Evolutionary conservation across 192 early-diverging fungal genomes (phyloP).

Genomic region (Piromyces finnis): DNA sequence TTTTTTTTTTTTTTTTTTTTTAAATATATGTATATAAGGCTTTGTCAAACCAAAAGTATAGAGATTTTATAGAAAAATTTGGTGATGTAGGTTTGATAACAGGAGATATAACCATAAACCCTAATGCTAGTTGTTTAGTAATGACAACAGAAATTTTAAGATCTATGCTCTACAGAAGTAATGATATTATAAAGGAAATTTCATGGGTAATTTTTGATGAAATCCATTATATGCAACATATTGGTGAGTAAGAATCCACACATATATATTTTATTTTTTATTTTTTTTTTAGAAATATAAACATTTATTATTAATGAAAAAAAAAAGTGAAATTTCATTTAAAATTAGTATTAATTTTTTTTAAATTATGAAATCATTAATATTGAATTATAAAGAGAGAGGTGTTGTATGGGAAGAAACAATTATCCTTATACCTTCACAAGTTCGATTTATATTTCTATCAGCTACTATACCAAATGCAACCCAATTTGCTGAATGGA

Average conservation of each 20-base stretch:
- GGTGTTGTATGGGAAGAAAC: conserved; percentile 99
- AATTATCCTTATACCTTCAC: conserved; percentile 81
- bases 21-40: conserved; percentile 22
- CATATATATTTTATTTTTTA: background rate
- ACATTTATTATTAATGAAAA: no score
- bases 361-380: no score
- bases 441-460: conserved; percentile 81
- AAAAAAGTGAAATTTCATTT: no score
- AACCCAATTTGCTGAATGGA: conserved; percentile 98
- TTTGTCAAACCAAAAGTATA: conserved; percentile 93
- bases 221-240: conserved; percentile 94
- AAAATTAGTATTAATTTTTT: no score
- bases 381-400: conserved; percentile 66
- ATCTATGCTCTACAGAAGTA: conserved; percentile 90
- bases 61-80: conserved; percentile 87
- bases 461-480: conserved; percentile 98
- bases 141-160: conserved; percentile 99
- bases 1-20: no score
- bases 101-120: conserved; percentile 93
- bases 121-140: conserved; percentile 76
- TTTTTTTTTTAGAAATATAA: no score
- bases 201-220: conserved; percentile 98
- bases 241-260: background rate
- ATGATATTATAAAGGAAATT: conserved; percentile 87
- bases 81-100: conserved; percentile 98